These are phyloP conservation scores for Cercophora newfieldiana DNA, from an alignment of 495 filamentous ascomycete genomes.

Conservation along the genomic window DNA sequence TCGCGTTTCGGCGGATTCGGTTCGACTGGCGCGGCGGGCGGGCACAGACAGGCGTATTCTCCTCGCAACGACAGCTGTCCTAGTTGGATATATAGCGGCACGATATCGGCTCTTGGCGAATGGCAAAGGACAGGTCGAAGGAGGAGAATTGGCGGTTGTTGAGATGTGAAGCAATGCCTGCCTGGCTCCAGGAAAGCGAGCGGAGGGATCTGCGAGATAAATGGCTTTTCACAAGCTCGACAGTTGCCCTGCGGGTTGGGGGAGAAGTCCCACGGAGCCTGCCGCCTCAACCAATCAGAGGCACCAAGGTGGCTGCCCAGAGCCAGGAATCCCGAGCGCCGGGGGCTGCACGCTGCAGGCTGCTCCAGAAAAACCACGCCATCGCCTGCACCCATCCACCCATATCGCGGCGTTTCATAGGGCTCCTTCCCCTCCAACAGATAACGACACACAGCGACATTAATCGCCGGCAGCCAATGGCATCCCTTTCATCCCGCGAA, in stretches of 20 bases:
- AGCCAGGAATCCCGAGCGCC: slow-evolving; percentile 13
- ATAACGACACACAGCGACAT: neutral
- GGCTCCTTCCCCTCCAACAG: slow-evolving; percentile 1
- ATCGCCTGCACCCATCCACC: slow-evolving; percentile 27
- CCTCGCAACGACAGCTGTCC: slow-evolving; percentile 36
- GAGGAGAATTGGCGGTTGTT: slow-evolving; percentile 29
- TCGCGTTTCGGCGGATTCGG: neutral
- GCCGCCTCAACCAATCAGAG: slow-evolving; percentile 14
- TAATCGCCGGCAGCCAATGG: slow-evolving; percentile 7
- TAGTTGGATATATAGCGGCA: slow-evolving; percentile 6
- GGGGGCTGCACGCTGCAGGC: slow-evolving; percentile 13
- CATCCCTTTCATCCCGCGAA: neutral
- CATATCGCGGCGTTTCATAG: slow-evolving; percentile 8
- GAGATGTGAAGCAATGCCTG: neutral
- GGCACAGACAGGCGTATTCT: slow-evolving; percentile 19
- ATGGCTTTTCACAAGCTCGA: slow-evolving; percentile 24
- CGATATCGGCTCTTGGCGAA: slow-evolving; percentile 1
- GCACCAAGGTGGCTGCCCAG: neutral
- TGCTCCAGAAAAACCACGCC: slow-evolving; percentile 15
- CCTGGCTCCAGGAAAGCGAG: neutral
- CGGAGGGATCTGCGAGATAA: slow-evolving; percentile 13
- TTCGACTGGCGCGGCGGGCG: neutral
- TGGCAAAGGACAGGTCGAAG: slow-evolving; percentile 32
- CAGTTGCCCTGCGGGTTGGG: slow-evolving; percentile 9
- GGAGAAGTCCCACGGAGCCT: slow-evolving; percentile 4